phyloP scores from a whole-genome alignment of 345 rosid species.

The Salix purpurea region DNA sequence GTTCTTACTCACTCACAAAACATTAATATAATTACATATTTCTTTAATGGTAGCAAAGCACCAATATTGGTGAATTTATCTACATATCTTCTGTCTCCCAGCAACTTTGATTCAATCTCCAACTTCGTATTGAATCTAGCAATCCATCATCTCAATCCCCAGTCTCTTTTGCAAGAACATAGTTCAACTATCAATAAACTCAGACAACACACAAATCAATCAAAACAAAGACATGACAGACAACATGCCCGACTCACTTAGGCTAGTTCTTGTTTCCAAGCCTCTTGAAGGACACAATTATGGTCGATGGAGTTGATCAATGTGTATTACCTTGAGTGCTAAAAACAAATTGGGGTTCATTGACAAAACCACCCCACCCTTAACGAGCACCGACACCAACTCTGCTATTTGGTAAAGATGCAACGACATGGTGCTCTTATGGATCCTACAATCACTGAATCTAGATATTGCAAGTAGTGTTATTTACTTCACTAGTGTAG shows the following conservation, averaged over 20 bases:
- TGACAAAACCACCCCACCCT: neutral
- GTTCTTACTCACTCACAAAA: too few species aligned
- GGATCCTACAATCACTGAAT: neutral
- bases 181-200: too few species aligned
- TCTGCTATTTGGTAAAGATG: neutral
- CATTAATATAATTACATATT: too few species aligned
- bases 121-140: too few species aligned
- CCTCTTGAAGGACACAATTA: slow-evolving; percentile 3
- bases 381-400: neutral
- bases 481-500: neutral
- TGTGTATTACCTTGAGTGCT: neutral
- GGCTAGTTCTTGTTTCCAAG: neutral
- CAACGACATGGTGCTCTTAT: slow-evolving; percentile 8
- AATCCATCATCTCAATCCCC: too few species aligned
- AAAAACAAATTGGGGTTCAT: neutral
- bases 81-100: too few species aligned
- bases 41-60: too few species aligned
- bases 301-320: neutral
- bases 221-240: too few species aligned
- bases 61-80: too few species aligned
- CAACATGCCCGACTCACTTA: neutral
- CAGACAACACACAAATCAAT: neutral
- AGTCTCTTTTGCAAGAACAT: too few species aligned
- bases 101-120: too few species aligned
- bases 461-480: neutral